Conservation (phyloP, 257 asterid genomes). For the Przewalskia tangutica region DNA sequence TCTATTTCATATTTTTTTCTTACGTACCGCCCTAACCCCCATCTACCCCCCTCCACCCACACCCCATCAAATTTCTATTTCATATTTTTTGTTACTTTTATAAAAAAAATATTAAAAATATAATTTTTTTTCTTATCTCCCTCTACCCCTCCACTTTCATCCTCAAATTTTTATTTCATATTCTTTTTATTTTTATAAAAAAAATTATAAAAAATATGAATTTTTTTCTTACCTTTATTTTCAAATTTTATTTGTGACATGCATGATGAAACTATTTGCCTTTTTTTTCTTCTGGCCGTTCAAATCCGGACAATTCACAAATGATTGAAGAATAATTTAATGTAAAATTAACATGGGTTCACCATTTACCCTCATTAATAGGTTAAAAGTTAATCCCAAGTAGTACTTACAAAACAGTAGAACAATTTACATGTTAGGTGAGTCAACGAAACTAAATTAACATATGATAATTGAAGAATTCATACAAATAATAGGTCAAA, state of each 20-base stretch:
- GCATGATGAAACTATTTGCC: background rate
- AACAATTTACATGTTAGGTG: background rate
- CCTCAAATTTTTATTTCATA: too few species aligned
- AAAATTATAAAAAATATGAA: too few species aligned
- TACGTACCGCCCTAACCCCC: too few species aligned
- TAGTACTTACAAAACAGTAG: background rate
- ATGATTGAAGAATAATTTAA: slow-evolving; percentile 1
- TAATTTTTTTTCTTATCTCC: too few species aligned
- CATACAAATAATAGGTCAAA: background rate
- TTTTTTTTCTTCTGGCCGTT: background rate
- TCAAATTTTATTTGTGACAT: slow-evolving; percentile 1
- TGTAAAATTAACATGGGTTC: background rate
- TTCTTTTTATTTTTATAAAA: too few species aligned
- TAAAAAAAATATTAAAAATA: too few species aligned
- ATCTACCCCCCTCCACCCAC: too few species aligned
- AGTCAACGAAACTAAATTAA: background rate
- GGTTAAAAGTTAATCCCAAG: background rate
- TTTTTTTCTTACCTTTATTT: too few species aligned
- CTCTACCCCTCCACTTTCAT: too few species aligned
- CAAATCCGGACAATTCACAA: background rate
- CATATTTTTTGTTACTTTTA: too few species aligned
- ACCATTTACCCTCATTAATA: background rate
- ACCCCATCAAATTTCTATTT: too few species aligned
- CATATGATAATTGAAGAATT: background rate
- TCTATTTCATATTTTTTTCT: too few species aligned